A percentile compares a stretch with the other conserved stretches of the same genome.
Conservation (phyloP, 2,329 filamentous ascomycete genomes). For the Podosphaera fusca region DNA sequence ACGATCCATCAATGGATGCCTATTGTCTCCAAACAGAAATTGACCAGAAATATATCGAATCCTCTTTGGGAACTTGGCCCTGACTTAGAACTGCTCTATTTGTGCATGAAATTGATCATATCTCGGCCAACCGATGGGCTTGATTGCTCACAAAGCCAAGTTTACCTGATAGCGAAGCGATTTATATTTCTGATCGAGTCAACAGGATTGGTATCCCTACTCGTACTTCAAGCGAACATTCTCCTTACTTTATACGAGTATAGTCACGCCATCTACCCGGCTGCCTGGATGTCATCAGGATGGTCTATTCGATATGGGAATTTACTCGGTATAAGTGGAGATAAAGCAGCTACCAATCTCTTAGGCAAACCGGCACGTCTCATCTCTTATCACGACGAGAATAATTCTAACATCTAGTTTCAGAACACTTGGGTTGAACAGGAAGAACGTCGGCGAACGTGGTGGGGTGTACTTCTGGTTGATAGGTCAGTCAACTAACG, state of each 20-base stretch:
- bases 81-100: slow-evolving; percentile 23
- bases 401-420: not conserved
- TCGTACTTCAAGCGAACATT: slow-evolving; percentile 23
- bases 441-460: slow-evolving; percentile 23
- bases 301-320: slow-evolving; percentile 23
- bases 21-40: slow-evolving; percentile 23
- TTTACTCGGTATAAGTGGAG: slow-evolving; percentile 21
- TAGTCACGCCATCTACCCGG: slow-evolving; percentile 26
- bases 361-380: slow-evolving; percentile 17
- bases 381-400: not conserved
- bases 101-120: slow-evolving; percentile 25
- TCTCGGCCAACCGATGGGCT: slow-evolving; percentile 18
- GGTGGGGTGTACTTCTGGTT: slow-evolving; percentile 26
- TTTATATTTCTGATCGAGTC: slow-evolving; percentile 21
- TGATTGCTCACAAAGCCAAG: slow-evolving; percentile 16
- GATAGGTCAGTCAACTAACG: slow-evolving; percentile 17
- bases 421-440: slow-evolving; percentile 23
- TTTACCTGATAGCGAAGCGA: slow-evolving; percentile 22
- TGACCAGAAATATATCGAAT: slow-evolving; percentile 19
- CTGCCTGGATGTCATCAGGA: slow-evolving; percentile 25
- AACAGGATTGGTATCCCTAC: slow-evolving; percentile 20
- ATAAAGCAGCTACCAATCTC: slow-evolving; percentile 17
- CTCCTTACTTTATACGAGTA: slow-evolving; percentile 25
- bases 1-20: slow-evolving; percentile 25
- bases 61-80: slow-evolving; percentile 22